Percentiles rank a stretch among this genome's conserved stretches.
Conservation (phyloP, 345 rosid species). For the Hibiscus syriacus region DNA sequence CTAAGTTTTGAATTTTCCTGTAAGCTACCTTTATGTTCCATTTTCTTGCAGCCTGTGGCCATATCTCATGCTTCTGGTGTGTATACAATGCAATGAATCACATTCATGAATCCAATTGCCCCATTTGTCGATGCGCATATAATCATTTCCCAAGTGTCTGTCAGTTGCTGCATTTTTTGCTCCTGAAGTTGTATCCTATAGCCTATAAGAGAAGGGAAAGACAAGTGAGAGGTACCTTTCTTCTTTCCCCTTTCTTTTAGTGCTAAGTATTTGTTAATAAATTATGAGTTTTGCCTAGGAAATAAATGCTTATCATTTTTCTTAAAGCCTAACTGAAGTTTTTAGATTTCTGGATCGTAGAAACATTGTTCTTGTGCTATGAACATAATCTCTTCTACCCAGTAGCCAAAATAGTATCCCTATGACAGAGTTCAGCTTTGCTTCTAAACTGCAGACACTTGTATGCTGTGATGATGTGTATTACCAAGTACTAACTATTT, state of each 20-base stretch:
- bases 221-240: constrained; percentile 24
- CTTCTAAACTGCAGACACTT: neutral
- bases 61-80: constrained; percentile 37
- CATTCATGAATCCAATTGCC: constrained; percentile 24
- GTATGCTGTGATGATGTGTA: neutral
- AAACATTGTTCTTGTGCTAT: neutral
- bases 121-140: constrained; percentile 26
- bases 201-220: constrained; percentile 25
- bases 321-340: neutral
- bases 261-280: neutral
- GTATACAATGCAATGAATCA: constrained; percentile 18
- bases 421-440: neutral
- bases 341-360: neutral
- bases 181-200: constrained; percentile 29
- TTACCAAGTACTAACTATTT: neutral
- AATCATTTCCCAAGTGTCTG: constrained; percentile 34
- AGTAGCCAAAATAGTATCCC: neutral
- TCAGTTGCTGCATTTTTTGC: constrained; percentile 28
- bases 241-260: neutral
- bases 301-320: neutral
- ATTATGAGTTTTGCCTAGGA: neutral
- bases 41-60: constrained; percentile 32
- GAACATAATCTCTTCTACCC: neutral
- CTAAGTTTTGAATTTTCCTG: neutral
- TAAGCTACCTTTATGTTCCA: neutral